phyloP scores from a whole-genome alignment of 495 filamentous ascomycete genomes.

The Elaphomyces granulatus region DNA sequence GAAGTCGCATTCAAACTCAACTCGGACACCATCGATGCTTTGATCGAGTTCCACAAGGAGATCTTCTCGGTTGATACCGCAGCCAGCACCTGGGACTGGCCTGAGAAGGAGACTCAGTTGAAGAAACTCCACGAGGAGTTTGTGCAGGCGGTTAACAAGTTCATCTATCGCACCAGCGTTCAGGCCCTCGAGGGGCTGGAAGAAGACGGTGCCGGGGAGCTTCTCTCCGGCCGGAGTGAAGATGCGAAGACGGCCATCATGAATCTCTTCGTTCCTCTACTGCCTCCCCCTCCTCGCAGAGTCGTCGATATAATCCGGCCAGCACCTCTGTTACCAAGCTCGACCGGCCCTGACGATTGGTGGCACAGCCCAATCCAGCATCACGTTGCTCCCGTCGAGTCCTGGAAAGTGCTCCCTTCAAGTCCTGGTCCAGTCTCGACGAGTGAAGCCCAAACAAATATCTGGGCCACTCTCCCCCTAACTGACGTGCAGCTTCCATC shows the following conservation, averaged over 20 bases:
- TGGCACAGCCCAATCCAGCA: conserved; percentile 48
- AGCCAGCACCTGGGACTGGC: conserved; percentile 86
- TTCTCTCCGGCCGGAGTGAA: conserved; percentile 81
- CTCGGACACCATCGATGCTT: conserved; percentile 85
- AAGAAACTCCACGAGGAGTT: conserved; percentile 98
- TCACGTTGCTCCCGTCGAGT: conserved; percentile 59
- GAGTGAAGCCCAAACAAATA: conserved; percentile 51
- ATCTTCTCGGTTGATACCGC: conserved; percentile 85
- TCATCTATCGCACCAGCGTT: conserved; percentile 83
- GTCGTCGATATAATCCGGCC: conserved; percentile 85
- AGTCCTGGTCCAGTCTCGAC: conserved; percentile 60
- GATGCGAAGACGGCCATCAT: conserved; percentile 84
- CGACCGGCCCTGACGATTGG: conserved; percentile 61
- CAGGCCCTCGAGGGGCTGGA: conserved; percentile 89
- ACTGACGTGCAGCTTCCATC: conserved; percentile 57
- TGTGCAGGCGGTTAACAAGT: conserved; percentile 92
- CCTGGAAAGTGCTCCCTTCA: conserved; percentile 88
- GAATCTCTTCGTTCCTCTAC: conserved; percentile 71
- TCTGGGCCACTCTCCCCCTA: conserved; percentile 67
- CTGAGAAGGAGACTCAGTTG: conserved; percentile 88
- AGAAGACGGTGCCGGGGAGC: conserved; percentile 90
- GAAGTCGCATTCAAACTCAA: conserved; percentile 98
- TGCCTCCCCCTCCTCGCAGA: conserved; percentile 87
- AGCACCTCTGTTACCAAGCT: conserved; percentile 73
- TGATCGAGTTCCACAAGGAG: conserved; percentile 96